Conservation (phyloP, 768 basidiomycete species). For the Lactarius hatsudake region DNA sequence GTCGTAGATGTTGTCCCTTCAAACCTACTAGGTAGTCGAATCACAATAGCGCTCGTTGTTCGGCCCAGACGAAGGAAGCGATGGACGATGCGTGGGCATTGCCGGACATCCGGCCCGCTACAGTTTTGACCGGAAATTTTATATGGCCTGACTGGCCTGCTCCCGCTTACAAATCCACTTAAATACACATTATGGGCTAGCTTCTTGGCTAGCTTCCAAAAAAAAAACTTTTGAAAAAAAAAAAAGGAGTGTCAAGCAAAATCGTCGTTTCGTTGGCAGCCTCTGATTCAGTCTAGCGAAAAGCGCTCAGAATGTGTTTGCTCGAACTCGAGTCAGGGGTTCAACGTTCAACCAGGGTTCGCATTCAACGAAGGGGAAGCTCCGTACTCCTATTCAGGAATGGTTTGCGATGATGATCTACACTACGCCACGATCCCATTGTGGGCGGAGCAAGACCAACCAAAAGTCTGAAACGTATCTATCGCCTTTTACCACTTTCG, state of each 20-base stretch:
- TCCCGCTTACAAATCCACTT: neutral
- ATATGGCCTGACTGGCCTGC: neutral
- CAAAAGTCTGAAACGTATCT: conserved; percentile 14
- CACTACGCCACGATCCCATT: conserved; percentile 7
- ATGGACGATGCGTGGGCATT: conserved; percentile 1
- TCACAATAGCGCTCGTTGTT: conserved; percentile 3
- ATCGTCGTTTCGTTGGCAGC: neutral
- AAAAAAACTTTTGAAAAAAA: too few relatives aligned
- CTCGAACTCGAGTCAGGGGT: neutral
- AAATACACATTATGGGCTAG: neutral
- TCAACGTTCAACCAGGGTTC: neutral
- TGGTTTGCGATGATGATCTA: conserved; percentile 1
- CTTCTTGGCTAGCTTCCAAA: too few relatives aligned
- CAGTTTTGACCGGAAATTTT: neutral
- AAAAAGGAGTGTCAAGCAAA: neutral
- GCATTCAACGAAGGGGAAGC: neutral
- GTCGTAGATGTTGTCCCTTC: neutral
- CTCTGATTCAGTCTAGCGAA: neutral
- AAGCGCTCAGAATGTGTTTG: neutral
- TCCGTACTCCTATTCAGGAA: conserved; percentile 13
- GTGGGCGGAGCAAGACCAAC: conserved; percentile 6
- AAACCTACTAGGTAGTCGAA: neutral
- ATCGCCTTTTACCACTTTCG: conserved; percentile 19
- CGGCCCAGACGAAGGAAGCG: neutral
- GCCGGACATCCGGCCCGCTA: conserved; percentile 13